Conservation (phyloP, 495 filamentous ascomycete genomes). For the Polyplosphaeria fusca region DNA sequence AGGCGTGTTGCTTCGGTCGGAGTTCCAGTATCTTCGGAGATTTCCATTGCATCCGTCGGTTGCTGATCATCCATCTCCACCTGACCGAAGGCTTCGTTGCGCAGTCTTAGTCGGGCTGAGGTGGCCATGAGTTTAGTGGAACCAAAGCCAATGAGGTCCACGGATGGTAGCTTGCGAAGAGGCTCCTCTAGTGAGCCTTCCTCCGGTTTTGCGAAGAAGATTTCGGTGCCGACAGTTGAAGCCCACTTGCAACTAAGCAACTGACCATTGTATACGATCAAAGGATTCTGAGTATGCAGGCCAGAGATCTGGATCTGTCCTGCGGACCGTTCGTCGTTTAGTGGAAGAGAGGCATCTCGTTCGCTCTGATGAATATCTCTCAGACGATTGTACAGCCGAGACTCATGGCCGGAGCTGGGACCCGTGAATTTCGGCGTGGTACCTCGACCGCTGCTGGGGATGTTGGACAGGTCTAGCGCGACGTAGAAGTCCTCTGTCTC, state of each 20-base stretch:
- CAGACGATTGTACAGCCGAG: background rate
- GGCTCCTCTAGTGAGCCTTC: background rate
- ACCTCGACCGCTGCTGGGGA: background rate
- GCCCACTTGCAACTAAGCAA: conserved; percentile 75
- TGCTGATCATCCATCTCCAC: background rate
- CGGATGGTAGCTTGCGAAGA: conserved; percentile 40
- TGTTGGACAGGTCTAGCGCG: conserved; percentile 38
- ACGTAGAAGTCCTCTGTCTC: conserved; percentile 55
- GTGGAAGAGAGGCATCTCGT: background rate
- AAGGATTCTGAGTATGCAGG: conserved; percentile 66
- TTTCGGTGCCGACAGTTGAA: conserved; percentile 73
- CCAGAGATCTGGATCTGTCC: conserved; percentile 72
- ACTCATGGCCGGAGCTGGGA: background rate
- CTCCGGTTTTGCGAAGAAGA: conserved; percentile 59
- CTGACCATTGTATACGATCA: conserved; percentile 70
- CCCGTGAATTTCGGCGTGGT: background rate
- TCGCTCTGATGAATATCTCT: background rate
- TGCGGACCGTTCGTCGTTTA: background rate
- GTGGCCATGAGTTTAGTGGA: conserved; percentile 43
- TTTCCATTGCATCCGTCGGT: background rate
- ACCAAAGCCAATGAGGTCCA: conserved; percentile 42
- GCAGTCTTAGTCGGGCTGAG: conserved; percentile 30
- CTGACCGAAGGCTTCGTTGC: conserved; percentile 21
- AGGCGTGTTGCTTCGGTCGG: background rate
- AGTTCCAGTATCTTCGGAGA: background rate